Percentiles rank a stretch among this genome's conserved stretches.
phyloP scores from a whole-genome alignment of 495 filamentous ascomycete species.

The Aspergillus affinis region DNA sequence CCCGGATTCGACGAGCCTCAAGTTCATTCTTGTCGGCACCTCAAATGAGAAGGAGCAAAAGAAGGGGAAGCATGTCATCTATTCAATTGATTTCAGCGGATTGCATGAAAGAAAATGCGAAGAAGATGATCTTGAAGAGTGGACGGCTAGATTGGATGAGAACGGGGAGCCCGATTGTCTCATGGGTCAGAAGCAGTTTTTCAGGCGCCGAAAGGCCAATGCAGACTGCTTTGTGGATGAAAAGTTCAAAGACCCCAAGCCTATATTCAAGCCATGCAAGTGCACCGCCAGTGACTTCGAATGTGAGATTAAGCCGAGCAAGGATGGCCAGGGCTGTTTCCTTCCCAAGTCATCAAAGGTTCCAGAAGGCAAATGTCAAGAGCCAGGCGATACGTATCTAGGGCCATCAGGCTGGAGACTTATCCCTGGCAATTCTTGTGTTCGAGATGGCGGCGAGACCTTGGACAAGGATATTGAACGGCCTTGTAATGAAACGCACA shows the following conservation, averaged over 20 bases:
- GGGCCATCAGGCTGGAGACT: constrained; percentile 87
- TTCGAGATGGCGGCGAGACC: constrained; percentile 50
- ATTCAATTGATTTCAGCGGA: constrained; percentile 77
- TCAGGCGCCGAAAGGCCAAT: constrained; percentile 75
- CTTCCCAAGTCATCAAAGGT: constrained; percentile 50
- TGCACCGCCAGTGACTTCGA: constrained; percentile 86
- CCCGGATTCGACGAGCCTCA: constrained; percentile 84
- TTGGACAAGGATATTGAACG: constrained; percentile 47
- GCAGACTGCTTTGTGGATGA: constrained; percentile 86
- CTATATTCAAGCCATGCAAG: constrained; percentile 66
- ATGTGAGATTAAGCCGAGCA: constrained; percentile 78
- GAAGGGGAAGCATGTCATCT: constrained; percentile 50
- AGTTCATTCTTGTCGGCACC: constrained; percentile 72
- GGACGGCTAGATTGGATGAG: constrained; percentile 79
- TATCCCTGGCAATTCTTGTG: constrained; percentile 88
- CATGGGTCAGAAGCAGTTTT: constrained; percentile 92
- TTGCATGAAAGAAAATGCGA: constrained; percentile 81
- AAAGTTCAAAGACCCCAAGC: constrained; percentile 71
- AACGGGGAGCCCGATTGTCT: constrained; percentile 80
- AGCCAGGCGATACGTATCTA: constrained; percentile 65
- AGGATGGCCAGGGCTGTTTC: constrained; percentile 65
- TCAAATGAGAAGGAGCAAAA: constrained; percentile 42
- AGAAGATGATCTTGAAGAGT: constrained; percentile 78
- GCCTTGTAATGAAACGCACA: constrained; percentile 50
- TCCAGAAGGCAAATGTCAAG: constrained; percentile 65